phyloP scores from a whole-genome alignment of 257 asterid species.

The Forsythia suspensa region DNA sequence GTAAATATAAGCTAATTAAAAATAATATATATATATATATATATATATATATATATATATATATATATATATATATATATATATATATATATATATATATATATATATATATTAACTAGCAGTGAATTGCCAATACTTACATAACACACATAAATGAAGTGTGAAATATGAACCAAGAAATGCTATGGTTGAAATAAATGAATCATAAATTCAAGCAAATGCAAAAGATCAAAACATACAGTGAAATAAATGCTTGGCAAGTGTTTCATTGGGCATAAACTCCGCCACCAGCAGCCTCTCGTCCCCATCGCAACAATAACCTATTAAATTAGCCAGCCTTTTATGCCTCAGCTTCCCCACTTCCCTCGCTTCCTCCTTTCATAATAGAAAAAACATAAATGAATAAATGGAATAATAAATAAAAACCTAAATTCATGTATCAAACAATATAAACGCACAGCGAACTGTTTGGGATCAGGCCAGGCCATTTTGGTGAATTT shows the following conservation, averaged over 20 bases:
- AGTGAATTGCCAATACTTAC: neutral
- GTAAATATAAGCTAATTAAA: neutral
- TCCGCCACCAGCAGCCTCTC: slow-evolving; percentile 97
- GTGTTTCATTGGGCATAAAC: slow-evolving; percentile 96
- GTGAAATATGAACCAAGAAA: slow-evolving; percentile 5
- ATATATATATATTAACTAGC: neutral
- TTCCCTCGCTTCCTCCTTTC: slow-evolving; percentile 89
- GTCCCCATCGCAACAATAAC: slow-evolving; percentile 94
- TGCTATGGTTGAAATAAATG: neutral
- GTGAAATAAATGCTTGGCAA: slow-evolving; percentile 93
- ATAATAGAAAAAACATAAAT: neutral
- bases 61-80: neutral
- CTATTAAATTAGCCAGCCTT: slow-evolving; percentile 93
- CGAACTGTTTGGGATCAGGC: slow-evolving; percentile 97
- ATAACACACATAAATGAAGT: neutral
- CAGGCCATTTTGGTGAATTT: slow-evolving; percentile 87
- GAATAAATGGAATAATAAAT: neutral
- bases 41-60: no score
- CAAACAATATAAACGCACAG: slow-evolving; percentile 34
- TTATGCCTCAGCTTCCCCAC: slow-evolving; percentile 96
- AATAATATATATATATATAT: neutral
- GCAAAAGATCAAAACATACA: slow-evolving; percentile 42
- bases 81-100: neutral
- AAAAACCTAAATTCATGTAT: neutral
- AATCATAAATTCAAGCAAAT: slow-evolving; percentile 13